Evolutionary conservation across 441 rosid species (phyloP), one percentile per base, ranked within the genome.

Genomic region (Syzygium malaccense): DNA sequence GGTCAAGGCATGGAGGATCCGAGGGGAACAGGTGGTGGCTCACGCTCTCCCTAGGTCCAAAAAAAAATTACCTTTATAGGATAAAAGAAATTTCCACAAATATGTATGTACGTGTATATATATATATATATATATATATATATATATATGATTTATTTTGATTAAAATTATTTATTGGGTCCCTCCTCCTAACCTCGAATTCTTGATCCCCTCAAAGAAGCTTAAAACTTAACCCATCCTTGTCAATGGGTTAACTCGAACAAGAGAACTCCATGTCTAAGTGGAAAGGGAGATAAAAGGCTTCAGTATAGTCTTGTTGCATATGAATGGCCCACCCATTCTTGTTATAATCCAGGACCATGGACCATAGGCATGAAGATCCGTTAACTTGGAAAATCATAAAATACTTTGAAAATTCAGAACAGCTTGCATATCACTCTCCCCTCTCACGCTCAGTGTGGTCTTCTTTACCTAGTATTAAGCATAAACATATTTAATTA

Each of bases 31-130:
- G 37, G 4, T 37, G 7, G 26, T 18, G 79, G 14, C 28, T 71
- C 49, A 19, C 28, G 14, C 49, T 23, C 26, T 11, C 79, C 48
- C 3, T 33, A 33, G 79, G 79, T 33, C 48, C 20, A 68, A 33
- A 20, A 66, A 60, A 60, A 60, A 60, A 19, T 4, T 23, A 19
- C 45, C 48, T 33, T 32, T 5, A 66, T 32, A 20, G 45, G 45
- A 32, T 8, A 32, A 32, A 66, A 66, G 7, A 33, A 17, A 30
- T 17, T 30, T 30, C 41, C 2, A 18, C 23, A 66, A 66, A 30
- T 66, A 32, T 32, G 41, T 8, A 0, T 60, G 30, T 13, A 0
- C 12, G 1, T 58, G 0, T 28, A 0, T 58, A 0, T 58, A 5
- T 57, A 25, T 4, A 4, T 13, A 14, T 58, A 0, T 28, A 0